Evolutionary conservation across 768 basidiomycete species (phyloP).

Genomic region (Strobilomyces dryophilus): DNA sequence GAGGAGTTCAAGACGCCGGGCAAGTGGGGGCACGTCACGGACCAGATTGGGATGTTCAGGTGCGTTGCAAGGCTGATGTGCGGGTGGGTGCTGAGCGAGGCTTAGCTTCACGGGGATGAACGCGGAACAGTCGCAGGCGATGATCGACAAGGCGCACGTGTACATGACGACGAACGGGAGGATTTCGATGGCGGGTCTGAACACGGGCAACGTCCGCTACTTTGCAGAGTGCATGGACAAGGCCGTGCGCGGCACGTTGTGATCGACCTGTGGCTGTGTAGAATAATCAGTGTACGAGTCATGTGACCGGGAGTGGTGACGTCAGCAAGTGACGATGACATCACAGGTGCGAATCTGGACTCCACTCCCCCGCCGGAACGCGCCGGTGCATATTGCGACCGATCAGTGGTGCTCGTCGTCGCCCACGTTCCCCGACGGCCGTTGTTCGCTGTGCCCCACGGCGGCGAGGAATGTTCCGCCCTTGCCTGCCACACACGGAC

Average conservation of each 20-base stretch:
- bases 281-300: background rate
- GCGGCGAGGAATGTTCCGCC: constrained; percentile 11
- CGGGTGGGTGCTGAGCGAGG: constrained; percentile 8
- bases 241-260: constrained; percentile 51
- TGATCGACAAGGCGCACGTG: constrained; percentile 72
- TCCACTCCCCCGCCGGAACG: constrained; percentile 17
- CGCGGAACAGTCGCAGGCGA: constrained; percentile 55
- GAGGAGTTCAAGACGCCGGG: constrained; percentile 84
- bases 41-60: constrained; percentile 99
- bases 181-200: constrained; percentile 94
- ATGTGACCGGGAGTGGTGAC: constrained; percentile 13
- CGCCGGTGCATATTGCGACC: constrained; percentile 14
- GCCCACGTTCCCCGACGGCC: constrained; percentile 20
- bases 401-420: constrained; percentile 22
- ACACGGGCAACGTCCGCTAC: constrained; percentile 70
- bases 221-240: constrained; percentile 69
- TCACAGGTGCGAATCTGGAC: constrained; percentile 27
- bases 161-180: constrained; percentile 86
- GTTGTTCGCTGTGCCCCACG: constrained; percentile 10
- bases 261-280: constrained; percentile 19
- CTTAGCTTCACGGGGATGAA: constrained; percentile 81
- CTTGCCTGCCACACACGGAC: constrained; percentile 5
- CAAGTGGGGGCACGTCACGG: constrained; percentile 92
- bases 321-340: constrained; percentile 32
- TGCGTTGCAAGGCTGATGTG: constrained; percentile 30